These are phyloP conservation scores for Neurospora tetraspora DNA, from an alignment of 495 filamentous ascomycete genomes.

Conservation along the genomic window DNA sequence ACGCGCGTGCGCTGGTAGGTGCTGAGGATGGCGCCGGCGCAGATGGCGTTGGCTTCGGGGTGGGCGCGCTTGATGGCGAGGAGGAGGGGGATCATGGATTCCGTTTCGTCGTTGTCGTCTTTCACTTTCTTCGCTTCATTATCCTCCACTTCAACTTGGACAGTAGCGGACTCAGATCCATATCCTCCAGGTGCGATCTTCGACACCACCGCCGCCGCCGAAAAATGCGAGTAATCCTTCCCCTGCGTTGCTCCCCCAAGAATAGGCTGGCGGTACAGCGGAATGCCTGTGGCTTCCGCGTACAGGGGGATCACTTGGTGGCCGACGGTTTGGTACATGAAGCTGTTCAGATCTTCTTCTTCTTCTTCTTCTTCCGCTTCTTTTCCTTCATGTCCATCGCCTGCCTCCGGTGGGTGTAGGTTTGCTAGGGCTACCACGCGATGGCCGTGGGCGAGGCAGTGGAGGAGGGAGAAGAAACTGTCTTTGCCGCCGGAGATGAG, in stretches of 20 bases:
- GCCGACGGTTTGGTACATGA: conserved; percentile 98
- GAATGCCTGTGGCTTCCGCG: conserved; percentile 60
- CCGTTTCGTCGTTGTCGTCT: conserved; percentile 61
- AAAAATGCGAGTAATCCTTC: conserved; percentile 44
- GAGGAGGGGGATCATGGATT: conserved; percentile 70
- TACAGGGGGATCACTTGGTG: conserved; percentile 83
- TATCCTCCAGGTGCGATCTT: conserved; percentile 4
- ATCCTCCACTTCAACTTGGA: not conserved
- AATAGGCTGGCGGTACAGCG: conserved; percentile 71
- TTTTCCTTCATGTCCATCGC: not conserved
- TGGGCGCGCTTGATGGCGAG: conserved; percentile 48
- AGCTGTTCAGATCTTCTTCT: conserved; percentile 77
- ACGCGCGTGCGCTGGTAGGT: conserved; percentile 93
- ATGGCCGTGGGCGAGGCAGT: conserved; percentile 81
- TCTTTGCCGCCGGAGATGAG: conserved; percentile 96
- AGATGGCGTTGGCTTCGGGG: conserved; percentile 74
- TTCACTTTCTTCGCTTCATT: not conserved
- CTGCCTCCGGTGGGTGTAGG: conserved; percentile 49
- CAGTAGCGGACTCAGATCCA: not conserved
- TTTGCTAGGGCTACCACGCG: conserved; percentile 82
- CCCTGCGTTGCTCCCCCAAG: conserved; percentile 54
- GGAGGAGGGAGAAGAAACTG: conserved; percentile 85
- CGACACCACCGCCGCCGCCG: not conserved
- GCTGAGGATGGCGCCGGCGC: conserved; percentile 82
- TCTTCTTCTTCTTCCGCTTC: conserved; percentile 17